Evolutionary conservation across 2,329 filamentous ascomycete species (phyloP), one percentile per base, ranked within the genome.

Genomic region (Arthroderma uncinatum): DNA sequence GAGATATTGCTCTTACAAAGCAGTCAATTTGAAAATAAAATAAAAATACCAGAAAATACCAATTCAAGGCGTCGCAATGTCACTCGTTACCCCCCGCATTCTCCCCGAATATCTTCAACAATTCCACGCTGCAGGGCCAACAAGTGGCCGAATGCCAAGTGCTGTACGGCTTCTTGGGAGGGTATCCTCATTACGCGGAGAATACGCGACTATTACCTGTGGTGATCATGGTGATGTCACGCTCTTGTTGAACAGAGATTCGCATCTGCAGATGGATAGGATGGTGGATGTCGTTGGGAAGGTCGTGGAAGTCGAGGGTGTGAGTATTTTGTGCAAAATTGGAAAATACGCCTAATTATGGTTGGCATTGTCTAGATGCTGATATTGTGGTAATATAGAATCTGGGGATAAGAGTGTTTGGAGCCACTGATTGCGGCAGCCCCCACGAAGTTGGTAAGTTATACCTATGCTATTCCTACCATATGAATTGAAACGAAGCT

Each of bases 141-240:
- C 61, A 58, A 61, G 64, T 30, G 64, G 65, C 57, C 47, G 47
- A 50, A 72, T 74, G 53, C 73, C 80, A 67, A 75, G 82, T 62
- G 87, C 87, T 61, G 87, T 97, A 61, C 90, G 90, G 65, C 78
- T 97, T 57, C 79, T 95, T 4, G 93, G 93, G 66, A 90, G 86
- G 66, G 90, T 97, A 50, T 81, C 82, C 2, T 85, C 93, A 66
- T 78, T 97, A 23, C 84, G 85, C 54, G 91, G 91, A 63, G 87
- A 93, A 55, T 80, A 82, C 54, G 92, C 90, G 0, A 82, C 83
- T 4, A 80, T 97, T 30, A 89, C 95, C 58, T 85, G 89, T 4
- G 85, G 78, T 2, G 64, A 62, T 25, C 68, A 83, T 25, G 92
- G 92, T 0, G 80, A 83, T 21, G 81, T 96, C 25, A 87, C 84